Evolutionary conservation across 805 yeast genomes (phyloP).

Genomic region (Maudiozyma serrabonitensis): DNA sequence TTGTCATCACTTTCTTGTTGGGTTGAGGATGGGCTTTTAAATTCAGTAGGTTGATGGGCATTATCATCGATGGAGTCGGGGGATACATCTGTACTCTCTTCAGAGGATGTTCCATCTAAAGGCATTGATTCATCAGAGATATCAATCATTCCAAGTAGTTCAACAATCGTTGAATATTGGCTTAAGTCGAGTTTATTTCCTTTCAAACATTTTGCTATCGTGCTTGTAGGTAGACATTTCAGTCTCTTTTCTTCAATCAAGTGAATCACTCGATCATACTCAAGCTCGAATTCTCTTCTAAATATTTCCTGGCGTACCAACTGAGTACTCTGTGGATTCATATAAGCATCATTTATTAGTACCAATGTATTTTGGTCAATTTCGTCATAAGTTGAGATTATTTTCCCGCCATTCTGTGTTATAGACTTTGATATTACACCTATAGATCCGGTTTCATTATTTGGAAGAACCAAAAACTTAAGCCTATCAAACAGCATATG

Average conservation of each 20-base stretch:
- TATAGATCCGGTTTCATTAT: slow-evolving; percentile 8
- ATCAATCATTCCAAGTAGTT: neutral
- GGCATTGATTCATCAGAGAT: neutral
- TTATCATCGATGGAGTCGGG: too few species aligned
- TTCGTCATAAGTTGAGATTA: slow-evolving; percentile 4
- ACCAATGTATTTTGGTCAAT: slow-evolving; percentile 7
- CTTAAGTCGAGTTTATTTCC: slow-evolving; percentile 1
- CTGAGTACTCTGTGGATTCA: slow-evolving; percentile 6
- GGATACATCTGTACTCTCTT: neutral
- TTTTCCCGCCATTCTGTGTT: slow-evolving; percentile 15
- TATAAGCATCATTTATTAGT: slow-evolving; percentile 21
- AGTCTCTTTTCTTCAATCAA: slow-evolving; percentile 5
- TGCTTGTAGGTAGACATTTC: slow-evolving; percentile 9
- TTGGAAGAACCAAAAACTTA: slow-evolving; percentile 17
- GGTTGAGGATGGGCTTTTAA: too few species aligned
- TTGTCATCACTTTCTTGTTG: neutral
- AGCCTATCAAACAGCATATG: slow-evolving; percentile 3
- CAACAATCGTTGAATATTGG: neutral
- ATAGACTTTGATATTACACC: slow-evolving; percentile 13
- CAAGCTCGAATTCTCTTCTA: slow-evolving; percentile 14
- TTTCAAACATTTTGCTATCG: slow-evolving; percentile 15
- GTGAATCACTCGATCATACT: slow-evolving; percentile 6
- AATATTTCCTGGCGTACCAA: slow-evolving; percentile 13
- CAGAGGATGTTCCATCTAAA: neutral
- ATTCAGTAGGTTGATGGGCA: too few species aligned